Conservation (phyloP, 768 basidiomycete genomes). For the Boletales sp. region DNA sequence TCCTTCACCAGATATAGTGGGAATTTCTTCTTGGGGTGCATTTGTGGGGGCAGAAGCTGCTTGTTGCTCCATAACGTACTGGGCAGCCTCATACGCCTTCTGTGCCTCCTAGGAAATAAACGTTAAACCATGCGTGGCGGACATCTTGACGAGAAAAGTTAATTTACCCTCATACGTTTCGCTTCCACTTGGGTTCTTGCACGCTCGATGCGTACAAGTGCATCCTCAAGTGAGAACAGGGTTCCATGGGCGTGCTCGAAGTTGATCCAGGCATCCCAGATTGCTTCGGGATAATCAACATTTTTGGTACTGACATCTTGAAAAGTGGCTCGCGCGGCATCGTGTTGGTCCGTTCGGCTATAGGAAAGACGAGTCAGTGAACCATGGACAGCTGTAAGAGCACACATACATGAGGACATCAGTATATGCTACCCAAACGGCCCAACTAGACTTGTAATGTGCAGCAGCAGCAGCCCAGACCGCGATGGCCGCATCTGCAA, state of each 20-base stretch:
- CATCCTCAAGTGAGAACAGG: slow-evolving; percentile 59
- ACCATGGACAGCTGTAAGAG: not conserved
- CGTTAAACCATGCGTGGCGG: not conserved
- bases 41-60: slow-evolving; percentile 20
- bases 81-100: slow-evolving; percentile 51
- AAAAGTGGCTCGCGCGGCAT: slow-evolving; percentile 66
- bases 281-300: slow-evolving; percentile 92
- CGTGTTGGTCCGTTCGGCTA: slow-evolving; percentile 52
- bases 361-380: not conserved
- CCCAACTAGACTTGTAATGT: slow-evolving; percentile 66
- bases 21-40: not conserved
- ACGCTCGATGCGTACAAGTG: slow-evolving; percentile 61
- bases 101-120: slow-evolving; percentile 52
- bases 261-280: slow-evolving; percentile 87
- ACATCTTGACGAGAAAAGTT: not conserved
- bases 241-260: slow-evolving; percentile 86
- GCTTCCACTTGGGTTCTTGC: slow-evolving; percentile 60
- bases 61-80: slow-evolving; percentile 42
- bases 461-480: slow-evolving; percentile 68
- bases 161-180: slow-evolving; percentile 58
- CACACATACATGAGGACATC: slow-evolving; percentile 65
- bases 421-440: slow-evolving; percentile 72
- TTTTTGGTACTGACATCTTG: slow-evolving; percentile 62
- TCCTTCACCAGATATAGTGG: slow-evolving; percentile 9
- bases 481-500: slow-evolving; percentile 52